Conservation (phyloP, 2,329 filamentous ascomycete species). For the Sporothrix pallida region DNA sequence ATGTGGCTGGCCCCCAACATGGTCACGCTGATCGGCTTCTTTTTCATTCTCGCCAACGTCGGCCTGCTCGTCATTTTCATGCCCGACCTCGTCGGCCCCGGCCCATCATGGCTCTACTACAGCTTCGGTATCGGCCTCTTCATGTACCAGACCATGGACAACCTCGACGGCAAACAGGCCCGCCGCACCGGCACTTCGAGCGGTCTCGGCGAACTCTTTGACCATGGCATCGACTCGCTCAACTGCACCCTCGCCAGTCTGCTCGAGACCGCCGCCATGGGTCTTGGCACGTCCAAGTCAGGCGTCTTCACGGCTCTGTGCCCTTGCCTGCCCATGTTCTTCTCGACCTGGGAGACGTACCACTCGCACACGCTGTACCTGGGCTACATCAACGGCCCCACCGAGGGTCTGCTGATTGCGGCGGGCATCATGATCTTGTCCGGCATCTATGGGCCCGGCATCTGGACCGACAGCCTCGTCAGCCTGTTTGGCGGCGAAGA, state of each 20-base stretch:
- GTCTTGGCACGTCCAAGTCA: slow-evolving; percentile 79
- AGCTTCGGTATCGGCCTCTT: slow-evolving; percentile 95
- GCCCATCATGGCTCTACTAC: slow-evolving; percentile 90
- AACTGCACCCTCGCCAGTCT: slow-evolving; percentile 95
- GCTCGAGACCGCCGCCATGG: slow-evolving; percentile 91
- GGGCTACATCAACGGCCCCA: slow-evolving; percentile 95
- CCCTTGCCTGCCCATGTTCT: slow-evolving; percentile 96
- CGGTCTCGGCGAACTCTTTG: slow-evolving; percentile 93
- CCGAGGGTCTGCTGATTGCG: slow-evolving; percentile 90
- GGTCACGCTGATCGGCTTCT: slow-evolving; percentile 93
- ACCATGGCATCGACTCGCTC: slow-evolving; percentile 96
- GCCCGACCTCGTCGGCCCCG: slow-evolving; percentile 88
- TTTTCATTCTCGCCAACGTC: slow-evolving; percentile 89
- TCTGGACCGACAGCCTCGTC: slow-evolving; percentile 80
- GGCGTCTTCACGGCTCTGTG: slow-evolving; percentile 91
- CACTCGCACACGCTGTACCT: slow-evolving; percentile 97
- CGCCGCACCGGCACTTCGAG: slow-evolving; percentile 93
- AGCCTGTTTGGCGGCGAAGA: slow-evolving; percentile 66
- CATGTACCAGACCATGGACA: slow-evolving; percentile 99
- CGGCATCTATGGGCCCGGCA: slow-evolving; percentile 83
- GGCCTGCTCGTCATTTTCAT: slow-evolving; percentile 75
- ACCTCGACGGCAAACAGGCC: slow-evolving; percentile 97
- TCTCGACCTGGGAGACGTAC: slow-evolving; percentile 99
- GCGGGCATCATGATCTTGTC: slow-evolving; percentile 84
- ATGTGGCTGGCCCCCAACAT: slow-evolving; percentile 98